Conservation (phyloP, 495 filamentous ascomycete species). For the Peziza echinospora region DNA sequence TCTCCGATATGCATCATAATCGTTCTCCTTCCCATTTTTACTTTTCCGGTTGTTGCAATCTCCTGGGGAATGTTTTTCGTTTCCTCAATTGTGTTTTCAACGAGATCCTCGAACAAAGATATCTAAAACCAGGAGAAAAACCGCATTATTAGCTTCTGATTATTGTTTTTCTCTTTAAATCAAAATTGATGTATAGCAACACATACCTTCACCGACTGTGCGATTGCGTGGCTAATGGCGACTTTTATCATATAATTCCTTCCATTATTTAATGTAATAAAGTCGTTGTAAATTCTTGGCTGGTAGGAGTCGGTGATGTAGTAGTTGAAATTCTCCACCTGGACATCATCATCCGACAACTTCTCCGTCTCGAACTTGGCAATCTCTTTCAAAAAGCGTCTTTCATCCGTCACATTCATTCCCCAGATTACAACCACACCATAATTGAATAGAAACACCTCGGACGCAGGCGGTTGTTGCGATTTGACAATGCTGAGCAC, state of each 20-base stretch:
- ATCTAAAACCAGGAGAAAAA: too few species aligned
- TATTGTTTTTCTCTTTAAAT: constrained; percentile 1
- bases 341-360: constrained; percentile 63
- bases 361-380: constrained; percentile 91
- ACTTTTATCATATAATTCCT: constrained; percentile 95
- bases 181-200: background rate
- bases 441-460: constrained; percentile 91
- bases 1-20: constrained; percentile 99
- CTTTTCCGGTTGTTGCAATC: constrained; percentile 76
- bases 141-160: constrained; percentile 10
- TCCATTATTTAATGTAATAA: constrained; percentile 81
- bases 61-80: constrained; percentile 78
- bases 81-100: constrained; percentile 75
- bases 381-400: constrained; percentile 75
- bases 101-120: constrained; percentile 87
- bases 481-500: constrained; percentile 15
- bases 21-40: constrained; percentile 56
- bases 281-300: constrained; percentile 96
- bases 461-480: constrained; percentile 42
- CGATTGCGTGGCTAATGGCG: constrained; percentile 82
- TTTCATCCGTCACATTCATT: constrained; percentile 69
- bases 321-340: constrained; percentile 96
- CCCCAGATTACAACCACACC: constrained; percentile 99
- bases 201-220: constrained; percentile 72
- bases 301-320: constrained; percentile 97